A percentile compares a stretch with the other conserved stretches of the same genome.
Evolutionary conservation across 371 early-diverging fungal genomes (phyloP).

Genomic region (Mortierella sp.): DNA sequence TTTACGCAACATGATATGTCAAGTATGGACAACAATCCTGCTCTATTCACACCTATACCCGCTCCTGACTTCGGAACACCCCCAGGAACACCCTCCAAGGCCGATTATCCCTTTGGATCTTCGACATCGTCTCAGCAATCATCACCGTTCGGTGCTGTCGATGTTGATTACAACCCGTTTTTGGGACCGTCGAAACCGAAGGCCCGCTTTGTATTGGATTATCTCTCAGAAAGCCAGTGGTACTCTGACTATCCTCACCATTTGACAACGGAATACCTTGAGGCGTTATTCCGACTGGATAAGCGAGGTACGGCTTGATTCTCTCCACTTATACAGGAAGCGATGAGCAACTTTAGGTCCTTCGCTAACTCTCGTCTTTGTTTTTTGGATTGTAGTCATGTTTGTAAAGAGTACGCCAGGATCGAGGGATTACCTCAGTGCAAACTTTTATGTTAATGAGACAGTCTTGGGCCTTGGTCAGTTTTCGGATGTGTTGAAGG

Average conservation of each 20-base stretch:
- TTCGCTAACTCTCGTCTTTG: background rate
- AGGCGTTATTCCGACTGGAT: constrained; percentile 40
- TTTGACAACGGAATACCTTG: constrained; percentile 42
- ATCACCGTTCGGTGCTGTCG: constrained; percentile 13
- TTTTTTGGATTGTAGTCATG: constrained; percentile 23
- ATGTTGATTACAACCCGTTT: constrained; percentile 39
- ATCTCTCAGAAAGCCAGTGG: constrained; percentile 51
- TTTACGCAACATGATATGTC: constrained; percentile 17
- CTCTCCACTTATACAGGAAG: no score
- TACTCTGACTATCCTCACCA: constrained; percentile 52
- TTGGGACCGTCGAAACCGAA: constrained; percentile 26
- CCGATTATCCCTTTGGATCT: constrained; percentile 4
- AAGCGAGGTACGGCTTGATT: constrained; percentile 41
- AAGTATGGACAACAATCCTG: constrained; percentile 6
- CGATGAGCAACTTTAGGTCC: background rate
- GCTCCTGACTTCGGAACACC: constrained; percentile 44
- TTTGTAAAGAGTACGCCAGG: constrained; percentile 35
- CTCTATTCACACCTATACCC: constrained; percentile 27
- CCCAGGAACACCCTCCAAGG: constrained; percentile 25
- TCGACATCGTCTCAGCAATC: constrained; percentile 1
- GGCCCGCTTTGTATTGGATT: constrained; percentile 31
- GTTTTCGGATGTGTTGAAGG: constrained; percentile 84
- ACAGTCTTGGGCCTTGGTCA: constrained; percentile 76
- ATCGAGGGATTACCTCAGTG: constrained; percentile 20
- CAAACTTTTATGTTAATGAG: constrained; percentile 38